phyloP scores from a whole-genome alignment of 139 green algal genomes.

The Chlorella sp. region DNA sequence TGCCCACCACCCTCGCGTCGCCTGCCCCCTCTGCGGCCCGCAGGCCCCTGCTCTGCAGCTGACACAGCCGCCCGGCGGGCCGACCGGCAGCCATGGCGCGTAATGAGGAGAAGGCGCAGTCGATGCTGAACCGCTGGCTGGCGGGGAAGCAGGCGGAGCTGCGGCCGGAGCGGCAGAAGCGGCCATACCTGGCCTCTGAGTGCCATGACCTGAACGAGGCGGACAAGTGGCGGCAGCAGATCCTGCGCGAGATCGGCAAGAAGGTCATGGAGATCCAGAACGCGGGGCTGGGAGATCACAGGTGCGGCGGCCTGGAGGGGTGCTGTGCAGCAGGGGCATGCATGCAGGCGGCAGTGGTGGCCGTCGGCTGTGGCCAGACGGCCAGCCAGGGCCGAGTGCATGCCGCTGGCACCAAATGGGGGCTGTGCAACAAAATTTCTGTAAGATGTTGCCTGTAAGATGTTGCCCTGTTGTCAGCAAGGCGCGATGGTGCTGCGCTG shows the following conservation, averaged over 20 bases:
- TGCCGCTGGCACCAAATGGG: no score
- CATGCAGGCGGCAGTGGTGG: no score
- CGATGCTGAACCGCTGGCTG: slow-evolving; percentile 97
- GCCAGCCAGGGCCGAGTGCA: no score
- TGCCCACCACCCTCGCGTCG: neutral
- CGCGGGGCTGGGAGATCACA: slow-evolving; percentile 94
- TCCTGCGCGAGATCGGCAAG: slow-evolving; percentile 93
- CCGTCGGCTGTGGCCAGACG: no score
- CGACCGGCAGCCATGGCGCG: slow-evolving; percentile 81
- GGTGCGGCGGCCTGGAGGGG: slow-evolving; percentile 38
- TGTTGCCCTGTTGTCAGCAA: no score
- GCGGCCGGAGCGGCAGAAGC: slow-evolving; percentile 61
- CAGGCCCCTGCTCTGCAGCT: neutral
- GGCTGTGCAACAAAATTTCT: no score
- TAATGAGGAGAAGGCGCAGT: slow-evolving; percentile 97
- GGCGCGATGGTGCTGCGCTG: no score
- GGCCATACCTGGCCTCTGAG: slow-evolving; percentile 92
- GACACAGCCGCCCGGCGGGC: slow-evolving; percentile 6
- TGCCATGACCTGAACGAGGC: slow-evolving; percentile 92
- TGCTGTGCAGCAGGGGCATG: no score
- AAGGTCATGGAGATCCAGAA: slow-evolving; percentile 99
- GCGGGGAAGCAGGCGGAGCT: slow-evolving; percentile 55
- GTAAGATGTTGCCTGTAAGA: no score
- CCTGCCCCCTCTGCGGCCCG: neutral
- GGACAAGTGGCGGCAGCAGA: slow-evolving; percentile 96